Evolutionary conservation across 805 yeast genomes (phyloP).

Genomic region (Yamadazyma endophytica): DNA sequence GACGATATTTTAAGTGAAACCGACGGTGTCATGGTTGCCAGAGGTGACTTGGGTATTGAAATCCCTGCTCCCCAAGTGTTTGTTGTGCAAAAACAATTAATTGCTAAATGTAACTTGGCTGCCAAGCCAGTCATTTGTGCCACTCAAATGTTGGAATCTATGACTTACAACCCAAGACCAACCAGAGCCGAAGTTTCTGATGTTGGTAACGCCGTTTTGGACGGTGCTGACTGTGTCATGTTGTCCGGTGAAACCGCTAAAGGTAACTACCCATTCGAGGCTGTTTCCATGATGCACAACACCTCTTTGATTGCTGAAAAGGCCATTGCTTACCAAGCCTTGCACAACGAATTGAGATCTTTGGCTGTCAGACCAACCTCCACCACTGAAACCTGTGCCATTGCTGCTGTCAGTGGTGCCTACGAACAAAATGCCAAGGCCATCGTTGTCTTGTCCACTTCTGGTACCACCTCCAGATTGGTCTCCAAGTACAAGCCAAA

Average conservation of each 20-base stretch:
- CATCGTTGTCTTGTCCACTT: conserved; percentile 90
- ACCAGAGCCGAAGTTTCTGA: conserved; percentile 99
- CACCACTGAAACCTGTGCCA: conserved; percentile 94
- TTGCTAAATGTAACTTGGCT: conserved; percentile 98
- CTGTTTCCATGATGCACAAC: conserved; percentile 98
- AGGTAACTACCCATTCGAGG: conserved; percentile 97
- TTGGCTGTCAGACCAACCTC: conserved; percentile 84
- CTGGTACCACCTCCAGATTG: conserved; percentile 94
- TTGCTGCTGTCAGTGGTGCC: conserved; percentile 94
- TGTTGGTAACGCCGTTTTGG: conserved; percentile 98
- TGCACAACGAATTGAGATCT: conserved; percentile 84
- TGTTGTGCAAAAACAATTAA: conserved; percentile 97
- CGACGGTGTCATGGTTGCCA: conserved; percentile 99
- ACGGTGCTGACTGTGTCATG: conserved; percentile 99
- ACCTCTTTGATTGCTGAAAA: conserved; percentile 94
- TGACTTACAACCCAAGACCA: conserved; percentile 99
- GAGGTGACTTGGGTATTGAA: conserved; percentile 99
- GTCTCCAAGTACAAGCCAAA: conserved; percentile 97
- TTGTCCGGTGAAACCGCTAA: conserved; percentile 99
- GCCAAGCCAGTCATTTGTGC: conserved; percentile 99
- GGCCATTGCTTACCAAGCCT: conserved; percentile 83
- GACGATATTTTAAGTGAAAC: conserved; percentile 92
- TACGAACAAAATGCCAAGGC: conserved; percentile 97
- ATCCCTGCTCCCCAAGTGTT: conserved; percentile 99
- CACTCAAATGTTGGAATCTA: conserved; percentile 98